Base-by-base conservation (phyloP, 306 rosid species). In the Lupinus albus region DNA sequence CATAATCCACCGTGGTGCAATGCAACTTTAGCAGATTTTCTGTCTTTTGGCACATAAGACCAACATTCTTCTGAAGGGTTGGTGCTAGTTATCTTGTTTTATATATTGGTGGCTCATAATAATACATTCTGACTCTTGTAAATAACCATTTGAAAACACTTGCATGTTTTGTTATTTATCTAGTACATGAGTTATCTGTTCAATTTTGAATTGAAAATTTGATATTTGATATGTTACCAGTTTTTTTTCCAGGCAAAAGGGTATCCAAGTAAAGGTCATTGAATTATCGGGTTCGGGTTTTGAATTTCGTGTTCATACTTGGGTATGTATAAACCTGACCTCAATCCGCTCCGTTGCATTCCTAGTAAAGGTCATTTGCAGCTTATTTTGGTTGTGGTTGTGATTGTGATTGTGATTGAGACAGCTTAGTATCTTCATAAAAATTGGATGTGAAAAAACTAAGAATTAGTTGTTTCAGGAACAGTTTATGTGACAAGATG, bases 1-100 rank as follows among this genome's bases (percentile, higher is more conserved):
- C 85, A 93, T 93, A 63, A 65, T 79, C 55, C 96, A 93, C 0
- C 82, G 97, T 52, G 90, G 94, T 57, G 81, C 85, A 25, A 41
- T 79, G 58, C 67, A 80, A 15, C 88, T 88, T 58, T 86, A 90
- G 86, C 75, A 55, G 72, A 13, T 20, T 32, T 14, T 39, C 9
- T 70, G 48, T 16, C n/a, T 36, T 32, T 38, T 36, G 61, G 54
- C 77, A 32, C 51, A 20, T 17, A 48, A 21, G 18, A 11, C 16
- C 48, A 36, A 9, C 68, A 15, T 51, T 65, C 20, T 63, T 65
- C 13, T 33, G 44, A 30, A 59, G 15, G 41, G 28, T 25, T 25
- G 1, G 28, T 25, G 28, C 28, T 25, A 25, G 28, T 25, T 2
- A 25, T 25, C 28, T 25, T 25, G 28, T 25, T 25, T 25, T 25